Conservation (phyloP, 768 basidiomycete genomes). For the Phanerochaete sordida region DNA sequence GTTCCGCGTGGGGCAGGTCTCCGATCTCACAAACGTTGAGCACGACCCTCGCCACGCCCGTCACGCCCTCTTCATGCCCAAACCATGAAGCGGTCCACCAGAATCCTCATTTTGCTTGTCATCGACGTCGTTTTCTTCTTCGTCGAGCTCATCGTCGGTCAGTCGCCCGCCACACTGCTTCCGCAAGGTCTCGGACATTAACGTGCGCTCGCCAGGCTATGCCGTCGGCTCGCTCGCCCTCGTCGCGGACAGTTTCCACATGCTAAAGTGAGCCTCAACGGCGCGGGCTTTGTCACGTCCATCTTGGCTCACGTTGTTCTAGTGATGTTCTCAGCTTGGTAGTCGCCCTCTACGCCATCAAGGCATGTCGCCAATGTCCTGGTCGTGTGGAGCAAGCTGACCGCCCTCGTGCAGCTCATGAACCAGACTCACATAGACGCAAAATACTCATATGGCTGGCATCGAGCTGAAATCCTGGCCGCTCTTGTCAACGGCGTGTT, state of each 20-base stretch:
- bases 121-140: slow-evolving; percentile 89
- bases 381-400: not conserved
- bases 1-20: not conserved
- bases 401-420: slow-evolving; percentile 49
- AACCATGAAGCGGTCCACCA: slow-evolving; percentile 60
- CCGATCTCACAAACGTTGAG: not conserved
- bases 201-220: slow-evolving; percentile 56
- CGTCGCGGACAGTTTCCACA: slow-evolving; percentile 96
- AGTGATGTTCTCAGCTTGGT: slow-evolving; percentile 96
- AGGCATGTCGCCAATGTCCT: slow-evolving; percentile 35
- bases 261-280: slow-evolving; percentile 78
- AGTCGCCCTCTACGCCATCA: slow-evolving; percentile 95
- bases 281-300: not conserved
- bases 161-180: slow-evolving; percentile 18
- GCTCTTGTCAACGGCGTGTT: slow-evolving; percentile 97
- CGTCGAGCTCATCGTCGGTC: slow-evolving; percentile 79
- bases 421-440: slow-evolving; percentile 55
- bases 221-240: slow-evolving; percentile 94
- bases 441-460: slow-evolving; percentile 98
- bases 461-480: slow-evolving; percentile 93
- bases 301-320: slow-evolving; percentile 11
- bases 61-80: slow-evolving; percentile 19
- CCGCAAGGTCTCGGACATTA: not conserved
- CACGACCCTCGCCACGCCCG: not conserved
- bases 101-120: slow-evolving; percentile 71